Conservation (phyloP, 768 basidiomycete species). For the Cyathus striatus region DNA sequence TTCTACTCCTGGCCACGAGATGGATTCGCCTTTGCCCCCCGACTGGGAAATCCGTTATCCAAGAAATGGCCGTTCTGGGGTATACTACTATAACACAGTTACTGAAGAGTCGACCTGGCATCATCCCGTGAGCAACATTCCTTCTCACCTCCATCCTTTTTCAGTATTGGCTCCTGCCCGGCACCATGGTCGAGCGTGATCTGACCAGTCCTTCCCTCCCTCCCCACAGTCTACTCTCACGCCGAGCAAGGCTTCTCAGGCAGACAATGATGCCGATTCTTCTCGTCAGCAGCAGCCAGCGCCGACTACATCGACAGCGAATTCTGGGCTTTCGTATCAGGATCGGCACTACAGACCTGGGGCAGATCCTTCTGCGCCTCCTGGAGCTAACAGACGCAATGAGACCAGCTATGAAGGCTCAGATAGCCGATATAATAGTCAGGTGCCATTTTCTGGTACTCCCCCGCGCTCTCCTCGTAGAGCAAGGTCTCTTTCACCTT, state of each 20-base stretch:
- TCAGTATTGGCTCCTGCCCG: neutral
- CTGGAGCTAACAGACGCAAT: neutral
- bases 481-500: constrained; percentile 22
- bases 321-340: constrained; percentile 39
- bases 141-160: constrained; percentile 4
- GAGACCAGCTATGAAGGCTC: too few species aligned
- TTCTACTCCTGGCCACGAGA: constrained; percentile 9
- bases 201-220: neutral
- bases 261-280: constrained; percentile 2
- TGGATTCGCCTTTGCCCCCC: constrained; percentile 34
- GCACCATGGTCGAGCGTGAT: neutral
- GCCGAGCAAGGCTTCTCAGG: neutral
- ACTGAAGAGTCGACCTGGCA: constrained; percentile 58
- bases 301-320: constrained; percentile 1
- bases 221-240: constrained; percentile 15
- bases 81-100: constrained; percentile 56
- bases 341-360: constrained; percentile 65
- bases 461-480: constrained; percentile 21
- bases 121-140: constrained; percentile 34
- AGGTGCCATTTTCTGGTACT: constrained; percentile 12
- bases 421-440: constrained; percentile 3
- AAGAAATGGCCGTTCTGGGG: constrained; percentile 37
- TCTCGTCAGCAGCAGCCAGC: neutral
- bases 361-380: neutral
- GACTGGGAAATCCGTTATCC: constrained; percentile 59